Evolutionary conservation across 495 filamentous ascomycete species (phyloP).

Genomic region (Chaetomium tenue): DNA sequence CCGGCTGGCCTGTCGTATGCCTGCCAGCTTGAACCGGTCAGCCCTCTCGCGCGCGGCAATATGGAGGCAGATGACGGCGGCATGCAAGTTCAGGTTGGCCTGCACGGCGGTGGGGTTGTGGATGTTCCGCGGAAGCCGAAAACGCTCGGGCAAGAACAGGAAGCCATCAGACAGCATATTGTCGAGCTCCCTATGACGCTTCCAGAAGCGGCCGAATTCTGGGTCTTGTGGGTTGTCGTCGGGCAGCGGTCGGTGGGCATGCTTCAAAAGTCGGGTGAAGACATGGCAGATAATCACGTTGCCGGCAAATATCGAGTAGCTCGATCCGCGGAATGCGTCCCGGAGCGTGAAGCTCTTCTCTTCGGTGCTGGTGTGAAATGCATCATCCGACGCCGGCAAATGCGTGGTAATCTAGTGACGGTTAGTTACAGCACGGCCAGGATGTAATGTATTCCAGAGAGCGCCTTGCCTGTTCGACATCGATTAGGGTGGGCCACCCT

Average conservation of each 20-base stretch:
- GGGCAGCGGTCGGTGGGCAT: constrained; percentile 42
- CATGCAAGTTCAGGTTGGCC: constrained; percentile 48
- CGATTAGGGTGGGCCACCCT: constrained; percentile 49
- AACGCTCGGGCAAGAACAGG: constrained; percentile 47
- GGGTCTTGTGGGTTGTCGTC: constrained; percentile 42
- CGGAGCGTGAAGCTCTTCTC: constrained; percentile 38
- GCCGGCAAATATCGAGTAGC: constrained; percentile 44
- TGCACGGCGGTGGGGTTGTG: constrained; percentile 42
- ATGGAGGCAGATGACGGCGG: constrained; percentile 46
- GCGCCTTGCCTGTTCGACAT: constrained; percentile 38
- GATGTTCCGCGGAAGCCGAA: constrained; percentile 41
- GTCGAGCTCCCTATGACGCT: constrained; percentile 49
- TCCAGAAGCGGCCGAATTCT: constrained; percentile 45
- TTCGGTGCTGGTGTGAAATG: constrained; percentile 38
- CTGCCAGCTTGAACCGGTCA: constrained; percentile 39
- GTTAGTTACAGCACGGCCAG: constrained; percentile 1
- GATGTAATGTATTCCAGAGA: neutral
- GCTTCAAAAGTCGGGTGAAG: constrained; percentile 44
- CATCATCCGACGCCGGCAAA: constrained; percentile 46
- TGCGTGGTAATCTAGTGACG: constrained; percentile 42
- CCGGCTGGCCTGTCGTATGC: constrained; percentile 35
- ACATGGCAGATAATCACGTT: constrained; percentile 43
- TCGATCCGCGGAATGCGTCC: constrained; percentile 38
- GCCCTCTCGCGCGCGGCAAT: constrained; percentile 43
- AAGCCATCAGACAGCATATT: constrained; percentile 46